Evolutionary conservation across 306 rosid genomes (phyloP), one percentile per base, ranked within the genome.

Genomic region (Sindora glabra): DNA sequence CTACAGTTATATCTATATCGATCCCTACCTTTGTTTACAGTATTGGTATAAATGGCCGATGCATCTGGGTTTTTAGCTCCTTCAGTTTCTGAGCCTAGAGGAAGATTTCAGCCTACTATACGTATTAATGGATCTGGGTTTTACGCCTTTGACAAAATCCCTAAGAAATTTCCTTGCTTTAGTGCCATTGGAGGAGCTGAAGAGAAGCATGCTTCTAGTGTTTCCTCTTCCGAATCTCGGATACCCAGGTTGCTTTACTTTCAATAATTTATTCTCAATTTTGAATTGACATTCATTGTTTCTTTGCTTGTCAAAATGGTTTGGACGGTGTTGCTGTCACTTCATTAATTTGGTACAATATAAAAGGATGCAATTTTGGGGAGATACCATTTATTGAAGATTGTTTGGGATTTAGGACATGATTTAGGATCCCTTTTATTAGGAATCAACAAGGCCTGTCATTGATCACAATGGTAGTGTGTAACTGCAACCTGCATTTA

Each of bases 61-160:
- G 81, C 95, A 79, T 89, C 94, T 78, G 94, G 90, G 65, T 82
- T 89, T 34, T 77, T 89, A 62, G 69, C 78, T 56, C 84, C 95
- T 29, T 68, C 96, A 4, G 69, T 84, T 62, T 86, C 94, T 6
- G 71, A 66, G 42, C 63, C 71, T 23, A 76, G 71, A 69, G 14
- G 59, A 26, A 90, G 64, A 84, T 47, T 68, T 78, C 84, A 46
- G 36, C 76, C 83, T 53, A 32, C 79, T 24, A 22, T 75, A 27
- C 36, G 75, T 65, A 55, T 69, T 72, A 81, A 66, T 77, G 77
- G 83, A 80, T 90, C 81, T 71, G 80, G 86, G 76, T 68, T 65
- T 65, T 68, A 64, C 65, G 73, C 66, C 15, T 65, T 65, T 13
- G 68, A 72, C 21, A 41, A 74, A 68, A 56, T 83, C 59, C 69